Base-by-base conservation (phyloP, 768 basidiomycete genomes). In the Lactarius vividus region DNA sequence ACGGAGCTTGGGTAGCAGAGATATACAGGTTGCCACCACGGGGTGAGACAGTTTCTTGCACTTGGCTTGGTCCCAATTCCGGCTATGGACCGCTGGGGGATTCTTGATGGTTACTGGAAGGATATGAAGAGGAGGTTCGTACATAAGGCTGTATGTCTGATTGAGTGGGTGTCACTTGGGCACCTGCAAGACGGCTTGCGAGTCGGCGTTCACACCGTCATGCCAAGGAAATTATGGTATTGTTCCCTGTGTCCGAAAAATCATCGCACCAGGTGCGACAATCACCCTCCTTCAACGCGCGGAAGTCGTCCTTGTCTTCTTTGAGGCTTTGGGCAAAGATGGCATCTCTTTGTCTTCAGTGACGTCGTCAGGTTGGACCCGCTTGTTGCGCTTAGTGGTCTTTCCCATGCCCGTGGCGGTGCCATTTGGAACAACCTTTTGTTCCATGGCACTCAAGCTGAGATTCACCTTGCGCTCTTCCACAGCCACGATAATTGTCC, bases 401-500 rank as follows among this genome's bases (percentile, higher is more conserved):
- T 64, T 67, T 4, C 72, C 68, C 35, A 11, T 10, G 35, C 35
- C 35, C 57, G 62, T 60, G 62, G 55, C 68, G 8, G 53, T 28
- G 13, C 53, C 52, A 29, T 20, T 60, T n/a, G 61, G 59, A 7
- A 16, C 65, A 6, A 39, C 57, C 23, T 53, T 66, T 33, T 55
- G 59, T 20, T 55, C 26, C 37, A 65, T 59, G 33, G 61, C 59
- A 28, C 52, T 59, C n/a, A 67, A 59, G 18, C 66, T 67, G 29
- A 64, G 57, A 29, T 71, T 69, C 49, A 73, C 70, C 42, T 67
- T 57, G 57, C 69, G 60, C n/a, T 74, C 74, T 23, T 79, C 72
- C 39, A 78, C 63, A 23, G 71, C 70, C 15, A 81, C 75, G 68
- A 91, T 80, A 69, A 83, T 80, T 6, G 71, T 71, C 89, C 89